phyloP scores from a whole-genome alignment of 2,329 filamentous ascomycete genomes.

The Alternaria gaisen region DNA sequence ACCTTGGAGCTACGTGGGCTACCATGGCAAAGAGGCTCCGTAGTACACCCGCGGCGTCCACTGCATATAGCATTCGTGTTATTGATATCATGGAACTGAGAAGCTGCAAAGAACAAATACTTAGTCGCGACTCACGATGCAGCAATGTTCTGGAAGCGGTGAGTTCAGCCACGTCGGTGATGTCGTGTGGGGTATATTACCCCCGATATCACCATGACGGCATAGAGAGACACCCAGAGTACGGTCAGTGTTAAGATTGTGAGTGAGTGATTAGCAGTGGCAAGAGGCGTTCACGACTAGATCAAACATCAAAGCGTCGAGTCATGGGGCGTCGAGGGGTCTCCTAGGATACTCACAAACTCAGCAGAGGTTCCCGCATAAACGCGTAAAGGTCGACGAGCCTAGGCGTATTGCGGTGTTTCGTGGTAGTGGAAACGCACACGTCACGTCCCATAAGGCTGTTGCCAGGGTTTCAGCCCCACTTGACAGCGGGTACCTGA shows the following conservation, averaged over 20 bases:
- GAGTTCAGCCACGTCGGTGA: slow-evolving; percentile 9
- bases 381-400: neutral
- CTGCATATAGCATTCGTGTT: neutral
- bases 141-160: slow-evolving; percentile 2
- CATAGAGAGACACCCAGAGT: neutral
- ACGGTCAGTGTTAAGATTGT: neutral
- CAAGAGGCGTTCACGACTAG: neutral
- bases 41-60: neutral
- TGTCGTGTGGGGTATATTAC: neutral
- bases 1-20: neutral
- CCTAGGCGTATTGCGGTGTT: slow-evolving; percentile 8
- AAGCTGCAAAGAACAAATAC: neutral
- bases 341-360: neutral
- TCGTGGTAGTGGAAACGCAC: slow-evolving; percentile 12
- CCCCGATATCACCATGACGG: neutral
- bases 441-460: slow-evolving; percentile 18
- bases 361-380: neutral
- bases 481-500: slow-evolving; percentile 18
- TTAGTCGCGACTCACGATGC: neutral
- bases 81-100: neutral
- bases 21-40: neutral
- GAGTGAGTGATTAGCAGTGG: neutral
- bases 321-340: neutral
- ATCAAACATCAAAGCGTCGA: neutral
- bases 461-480: slow-evolving; percentile 19